Percentiles rank a stretch among this genome's conserved stretches.
phyloP scores from a whole-genome alignment of 352 stramenopile genomes.

The Pythium vanterpoolii region DNA sequence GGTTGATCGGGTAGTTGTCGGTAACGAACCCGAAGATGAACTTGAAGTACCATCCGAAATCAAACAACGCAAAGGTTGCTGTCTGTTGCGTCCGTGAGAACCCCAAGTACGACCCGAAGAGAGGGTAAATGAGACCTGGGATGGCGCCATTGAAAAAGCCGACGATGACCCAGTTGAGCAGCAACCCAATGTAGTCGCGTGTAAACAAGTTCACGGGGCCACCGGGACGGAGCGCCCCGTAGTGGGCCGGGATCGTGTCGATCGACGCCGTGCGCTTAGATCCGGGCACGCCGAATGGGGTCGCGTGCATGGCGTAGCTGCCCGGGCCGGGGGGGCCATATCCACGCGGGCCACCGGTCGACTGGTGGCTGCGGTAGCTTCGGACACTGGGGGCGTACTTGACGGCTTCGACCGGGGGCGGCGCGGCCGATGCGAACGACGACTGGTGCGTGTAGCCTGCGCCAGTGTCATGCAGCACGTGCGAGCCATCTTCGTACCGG shows the following conservation, averaged over 20 bases:
- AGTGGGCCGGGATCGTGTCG: conserved; percentile 16
- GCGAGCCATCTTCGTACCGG: conserved; percentile 6
- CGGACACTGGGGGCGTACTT: conserved; percentile 8
- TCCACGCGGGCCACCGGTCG: background rate
- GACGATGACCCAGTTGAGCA: conserved; percentile 32
- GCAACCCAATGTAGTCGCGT: conserved; percentile 19
- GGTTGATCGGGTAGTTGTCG: conserved; percentile 26
- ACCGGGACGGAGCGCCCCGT: conserved; percentile 20
- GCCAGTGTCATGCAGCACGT: conserved; percentile 14
- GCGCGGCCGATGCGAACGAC: conserved; percentile 2
- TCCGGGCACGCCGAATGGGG: background rate
- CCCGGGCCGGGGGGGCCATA: background rate
- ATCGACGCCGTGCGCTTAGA: conserved; percentile 16
- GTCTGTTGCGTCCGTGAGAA: conserved; percentile 12
- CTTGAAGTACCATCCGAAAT: conserved; percentile 27
- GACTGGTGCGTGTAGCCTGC: conserved; percentile 3
- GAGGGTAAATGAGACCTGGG: conserved; percentile 18
- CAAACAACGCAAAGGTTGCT: conserved; percentile 9
- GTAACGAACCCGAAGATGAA: conserved; percentile 33
- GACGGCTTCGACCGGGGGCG: conserved; percentile 3
- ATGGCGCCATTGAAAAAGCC: conserved; percentile 31
- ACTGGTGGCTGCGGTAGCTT: conserved; percentile 5
- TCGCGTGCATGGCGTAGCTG: conserved; percentile 13
- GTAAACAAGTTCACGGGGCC: conserved; percentile 20
- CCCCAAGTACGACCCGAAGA: conserved; percentile 26